Conservation (phyloP, 805 yeast species). For the Candida khao-thaluensis region DNA sequence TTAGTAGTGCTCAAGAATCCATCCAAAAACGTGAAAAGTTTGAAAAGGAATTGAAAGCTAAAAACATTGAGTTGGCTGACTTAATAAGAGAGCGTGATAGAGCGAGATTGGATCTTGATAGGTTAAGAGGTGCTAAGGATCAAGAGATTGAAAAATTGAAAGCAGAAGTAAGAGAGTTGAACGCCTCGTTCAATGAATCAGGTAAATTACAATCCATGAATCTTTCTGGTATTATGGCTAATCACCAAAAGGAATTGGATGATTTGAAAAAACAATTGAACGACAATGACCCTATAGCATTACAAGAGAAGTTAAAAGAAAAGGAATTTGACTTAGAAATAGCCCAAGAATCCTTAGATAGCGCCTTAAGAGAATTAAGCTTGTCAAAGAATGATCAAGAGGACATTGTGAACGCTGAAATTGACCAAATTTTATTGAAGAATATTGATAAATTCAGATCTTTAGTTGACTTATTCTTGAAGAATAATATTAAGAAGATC, state of each 20-base stretch:
- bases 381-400: conserved; percentile 49
- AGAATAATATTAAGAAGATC: conserved; percentile 65
- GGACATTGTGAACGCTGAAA: conserved; percentile 55
- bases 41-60: conserved; percentile 80
- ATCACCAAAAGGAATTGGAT: conserved; percentile 62
- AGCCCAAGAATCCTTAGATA: conserved; percentile 75
- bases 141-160: conserved; percentile 65
- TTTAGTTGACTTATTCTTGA: conserved; percentile 68
- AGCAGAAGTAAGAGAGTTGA: conserved; percentile 60
- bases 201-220: conserved; percentile 66
- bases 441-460: conserved; percentile 49
- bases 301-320: conserved; percentile 52
- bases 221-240: conserved; percentile 50
- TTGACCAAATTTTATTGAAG: conserved; percentile 49
- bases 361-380: conserved; percentile 61
- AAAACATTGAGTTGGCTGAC: conserved; percentile 85
- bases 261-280: conserved; percentile 50
- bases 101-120: conserved; percentile 78
- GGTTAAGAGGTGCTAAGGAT: conserved; percentile 61
- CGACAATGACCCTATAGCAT: conserved; percentile 28
- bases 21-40: conserved; percentile 76
- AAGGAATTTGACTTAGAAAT: conserved; percentile 79
- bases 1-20: conserved; percentile 86
- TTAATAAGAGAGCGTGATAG: conserved; percentile 86
- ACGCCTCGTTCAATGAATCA: conserved; percentile 54